phyloP scores from a whole-genome alignment of 768 basidiomycete species.

The Fibroporia radiculosa region DNA sequence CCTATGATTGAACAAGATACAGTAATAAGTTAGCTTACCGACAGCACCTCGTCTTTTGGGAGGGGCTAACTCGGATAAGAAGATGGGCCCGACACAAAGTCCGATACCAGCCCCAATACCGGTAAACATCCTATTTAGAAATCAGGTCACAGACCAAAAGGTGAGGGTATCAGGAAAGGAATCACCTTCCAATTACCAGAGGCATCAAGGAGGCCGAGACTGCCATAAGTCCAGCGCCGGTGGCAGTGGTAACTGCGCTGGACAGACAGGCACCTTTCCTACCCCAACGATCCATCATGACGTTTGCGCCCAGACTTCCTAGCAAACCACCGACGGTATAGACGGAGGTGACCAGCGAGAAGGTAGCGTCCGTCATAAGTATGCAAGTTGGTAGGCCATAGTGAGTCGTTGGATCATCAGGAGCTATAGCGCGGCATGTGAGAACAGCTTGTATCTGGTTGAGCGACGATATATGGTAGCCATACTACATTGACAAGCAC shows the following conservation, averaged over 20 bases:
- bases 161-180: not conserved
- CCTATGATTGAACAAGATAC: not conserved
- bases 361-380: slow-evolving; percentile 65
- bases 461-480: slow-evolving; percentile 88
- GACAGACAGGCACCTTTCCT: slow-evolving; percentile 58
- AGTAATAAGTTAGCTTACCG: slow-evolving; percentile 34
- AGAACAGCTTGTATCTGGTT: slow-evolving; percentile 81
- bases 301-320: slow-evolving; percentile 64
- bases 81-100: slow-evolving; percentile 76
- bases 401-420: slow-evolving; percentile 12
- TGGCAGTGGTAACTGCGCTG: slow-evolving; percentile 45
- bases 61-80: slow-evolving; percentile 81
- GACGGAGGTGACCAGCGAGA: slow-evolving; percentile 76
- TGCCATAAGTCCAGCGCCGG: slow-evolving; percentile 62
- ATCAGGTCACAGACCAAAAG: not conserved
- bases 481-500: slow-evolving; percentile 44
- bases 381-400: slow-evolving; percentile 65
- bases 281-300: slow-evolving; percentile 63
- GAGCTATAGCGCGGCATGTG: slow-evolving; percentile 47
- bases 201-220: slow-evolving; percentile 47
- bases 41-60: slow-evolving; percentile 64
- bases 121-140: slow-evolving; percentile 44
- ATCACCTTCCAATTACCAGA: slow-evolving; percentile 62
- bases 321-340: slow-evolving; percentile 85
- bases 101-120: slow-evolving; percentile 70